Conservation (phyloP, 129 eudicot genomes). For the Calendula officinalis region DNA sequence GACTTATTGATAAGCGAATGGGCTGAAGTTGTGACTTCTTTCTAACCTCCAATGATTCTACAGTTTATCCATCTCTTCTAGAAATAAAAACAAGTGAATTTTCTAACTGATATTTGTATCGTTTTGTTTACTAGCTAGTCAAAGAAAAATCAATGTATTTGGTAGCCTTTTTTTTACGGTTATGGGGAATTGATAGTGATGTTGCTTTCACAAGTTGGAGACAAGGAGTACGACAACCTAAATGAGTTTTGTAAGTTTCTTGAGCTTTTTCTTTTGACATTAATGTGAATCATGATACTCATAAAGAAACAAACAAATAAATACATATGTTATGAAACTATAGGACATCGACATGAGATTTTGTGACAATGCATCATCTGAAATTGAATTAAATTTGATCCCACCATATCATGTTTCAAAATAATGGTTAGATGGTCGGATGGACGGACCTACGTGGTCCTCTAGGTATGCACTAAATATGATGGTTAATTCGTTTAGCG, state of each 20-base stretch:
- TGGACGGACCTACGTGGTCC: background rate
- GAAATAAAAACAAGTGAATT: too few relatives aligned
- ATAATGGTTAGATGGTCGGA: background rate
- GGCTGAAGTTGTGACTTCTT: background rate
- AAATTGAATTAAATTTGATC: background rate
- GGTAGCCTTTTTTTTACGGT: background rate
- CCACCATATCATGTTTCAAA: slow-evolving; percentile 16
- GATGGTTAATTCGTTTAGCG: too few relatives aligned
- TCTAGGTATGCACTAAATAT: background rate
- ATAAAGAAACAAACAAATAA: background rate
- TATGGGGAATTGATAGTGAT: slow-evolving; percentile 7
- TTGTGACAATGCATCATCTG: slow-evolving; percentile 3
- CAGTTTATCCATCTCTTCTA: background rate
- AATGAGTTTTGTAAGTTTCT: background rate
- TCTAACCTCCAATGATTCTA: background rate
- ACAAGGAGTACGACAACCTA: background rate
- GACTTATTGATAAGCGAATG: background rate
- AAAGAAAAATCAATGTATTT: slow-evolving; percentile 3
- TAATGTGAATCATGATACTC: background rate
- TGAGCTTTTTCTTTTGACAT: background rate
- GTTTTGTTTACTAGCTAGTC: background rate
- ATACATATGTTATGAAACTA: background rate
- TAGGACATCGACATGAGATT: slow-evolving; percentile 2
- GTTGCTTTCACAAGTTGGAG: slow-evolving; percentile 8
- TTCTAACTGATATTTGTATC: background rate